Conservation (phyloP, 1,139 yeast species). For the Hyphopichia pseudoburtonii region DNA sequence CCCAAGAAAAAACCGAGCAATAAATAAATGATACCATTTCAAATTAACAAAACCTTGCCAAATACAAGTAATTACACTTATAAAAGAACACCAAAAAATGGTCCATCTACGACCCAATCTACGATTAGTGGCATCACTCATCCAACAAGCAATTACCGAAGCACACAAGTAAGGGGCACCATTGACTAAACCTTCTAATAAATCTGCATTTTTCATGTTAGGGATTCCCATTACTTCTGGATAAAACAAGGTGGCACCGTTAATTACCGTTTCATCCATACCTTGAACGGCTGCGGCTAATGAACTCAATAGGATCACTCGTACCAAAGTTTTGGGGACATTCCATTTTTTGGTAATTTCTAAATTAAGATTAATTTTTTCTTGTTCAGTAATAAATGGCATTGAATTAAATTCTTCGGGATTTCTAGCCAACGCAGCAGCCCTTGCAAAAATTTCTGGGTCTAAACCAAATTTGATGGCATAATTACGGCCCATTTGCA, state of each 20-base stretch:
- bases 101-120: slow-evolving; percentile 71
- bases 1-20: slow-evolving; percentile 71
- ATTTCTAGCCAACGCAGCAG: slow-evolving; percentile 73
- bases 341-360: slow-evolving; percentile 65
- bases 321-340: slow-evolving; percentile 59
- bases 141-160: slow-evolving; percentile 69
- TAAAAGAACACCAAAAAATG: slow-evolving; percentile 64
- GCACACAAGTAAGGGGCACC: slow-evolving; percentile 83
- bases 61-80: slow-evolving; percentile 67
- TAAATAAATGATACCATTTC: slow-evolving; percentile 70
- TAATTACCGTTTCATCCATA: slow-evolving; percentile 86
- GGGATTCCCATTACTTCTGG: slow-evolving; percentile 56
- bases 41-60: slow-evolving; percentile 74
- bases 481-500: slow-evolving; percentile 70
- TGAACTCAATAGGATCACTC: slow-evolving; percentile 71
- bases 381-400: slow-evolving; percentile 57
- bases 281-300: slow-evolving; percentile 93
- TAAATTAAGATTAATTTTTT: slow-evolving; percentile 53
- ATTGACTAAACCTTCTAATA: slow-evolving; percentile 74
- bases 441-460: slow-evolving; percentile 64
- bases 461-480: slow-evolving; percentile 64
- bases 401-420: slow-evolving; percentile 62
- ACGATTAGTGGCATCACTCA: slow-evolving; percentile 66
- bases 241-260: slow-evolving; percentile 78
- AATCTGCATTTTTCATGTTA: slow-evolving; percentile 51